phyloP scores from a whole-genome alignment of 495 filamentous ascomycete genomes.

The Stereocaulon alpinum region DNA sequence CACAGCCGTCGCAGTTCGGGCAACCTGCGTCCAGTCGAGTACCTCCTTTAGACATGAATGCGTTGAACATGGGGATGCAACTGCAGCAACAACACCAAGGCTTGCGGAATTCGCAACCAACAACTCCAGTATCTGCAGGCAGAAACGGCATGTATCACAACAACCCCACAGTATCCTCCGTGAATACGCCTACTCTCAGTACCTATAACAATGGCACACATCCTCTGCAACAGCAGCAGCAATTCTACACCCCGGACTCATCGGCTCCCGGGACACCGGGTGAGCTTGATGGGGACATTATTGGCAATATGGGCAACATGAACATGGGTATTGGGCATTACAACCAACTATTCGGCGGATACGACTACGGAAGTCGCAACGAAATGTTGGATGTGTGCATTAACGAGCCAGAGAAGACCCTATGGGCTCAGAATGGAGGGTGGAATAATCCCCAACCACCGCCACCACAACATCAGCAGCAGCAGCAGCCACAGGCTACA shows the following conservation, averaged over 20 bases:
- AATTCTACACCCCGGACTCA: slow-evolving; percentile 59
- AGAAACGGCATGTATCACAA: slow-evolving; percentile 65
- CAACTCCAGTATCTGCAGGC: slow-evolving; percentile 66
- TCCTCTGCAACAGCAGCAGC: slow-evolving; percentile 45
- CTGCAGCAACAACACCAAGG: slow-evolving; percentile 59
- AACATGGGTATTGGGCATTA: slow-evolving; percentile 45
- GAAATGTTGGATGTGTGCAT: slow-evolving; percentile 70
- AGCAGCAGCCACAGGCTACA: slow-evolving; percentile 51
- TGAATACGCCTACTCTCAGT: slow-evolving; percentile 84
- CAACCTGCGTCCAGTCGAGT: slow-evolving; percentile 51
- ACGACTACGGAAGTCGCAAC: slow-evolving; percentile 35
- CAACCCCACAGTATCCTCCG: slow-evolving; percentile 95
- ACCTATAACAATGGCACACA: slow-evolving; percentile 44
- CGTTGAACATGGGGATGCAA: slow-evolving; percentile 44
- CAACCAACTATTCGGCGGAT: slow-evolving; percentile 4
- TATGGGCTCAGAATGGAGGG: slow-evolving; percentile 77
- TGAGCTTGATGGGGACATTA: slow-evolving; percentile 48
- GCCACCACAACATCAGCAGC: slow-evolving; percentile 50
- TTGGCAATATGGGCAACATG: slow-evolving; percentile 40
- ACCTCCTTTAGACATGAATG: slow-evolving; percentile 55
- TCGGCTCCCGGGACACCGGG: slow-evolving; percentile 65
- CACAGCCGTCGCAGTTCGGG: slow-evolving; percentile 49
- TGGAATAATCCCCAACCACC: slow-evolving; percentile 48
- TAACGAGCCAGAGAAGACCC: slow-evolving; percentile 86
- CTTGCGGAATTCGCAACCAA: slow-evolving; percentile 73